These are phyloP conservation scores for Suhomyces wounanorum DNA, from an alignment of 1,139 yeast species.

Conservation along the genomic window DNA sequence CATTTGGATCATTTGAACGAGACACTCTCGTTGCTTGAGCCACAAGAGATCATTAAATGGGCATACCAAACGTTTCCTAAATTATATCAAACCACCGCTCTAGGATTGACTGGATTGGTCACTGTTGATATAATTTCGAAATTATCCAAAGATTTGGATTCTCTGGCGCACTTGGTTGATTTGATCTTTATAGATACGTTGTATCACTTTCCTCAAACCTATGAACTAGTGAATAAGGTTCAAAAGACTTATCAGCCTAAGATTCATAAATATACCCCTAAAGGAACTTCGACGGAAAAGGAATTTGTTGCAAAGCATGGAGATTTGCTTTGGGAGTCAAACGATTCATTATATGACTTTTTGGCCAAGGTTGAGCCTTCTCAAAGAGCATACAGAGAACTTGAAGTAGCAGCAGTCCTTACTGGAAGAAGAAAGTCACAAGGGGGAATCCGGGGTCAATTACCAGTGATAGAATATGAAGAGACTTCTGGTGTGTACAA, in stretches of 20 bases:
- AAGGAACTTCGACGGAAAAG: constrained; percentile 52
- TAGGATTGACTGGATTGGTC: constrained; percentile 90
- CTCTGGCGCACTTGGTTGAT: constrained; percentile 54
- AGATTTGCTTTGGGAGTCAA: constrained; percentile 76
- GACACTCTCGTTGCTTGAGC: constrained; percentile 55
- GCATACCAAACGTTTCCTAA: constrained; percentile 77
- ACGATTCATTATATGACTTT: constrained; percentile 81
- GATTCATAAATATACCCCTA: constrained; percentile 68
- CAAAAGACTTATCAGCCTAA: constrained; percentile 53
- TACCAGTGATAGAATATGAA: constrained; percentile 79
- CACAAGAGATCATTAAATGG: constrained; percentile 82
- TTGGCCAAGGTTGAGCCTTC: constrained; percentile 93
- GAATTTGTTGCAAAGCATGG: constrained; percentile 75
- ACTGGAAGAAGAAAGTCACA: constrained; percentile 93
- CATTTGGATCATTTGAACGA: constrained; percentile 61
- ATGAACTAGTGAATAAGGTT: constrained; percentile 67
- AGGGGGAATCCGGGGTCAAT: constrained; percentile 78
- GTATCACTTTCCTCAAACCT: constrained; percentile 91
- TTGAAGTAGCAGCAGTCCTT: constrained; percentile 76
- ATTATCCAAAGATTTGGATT: constrained; percentile 27
- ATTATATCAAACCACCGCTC: constrained; percentile 89
- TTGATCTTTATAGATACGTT: constrained; percentile 87
- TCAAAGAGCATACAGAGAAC: constrained; percentile 75
- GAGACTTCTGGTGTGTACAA: constrained; percentile 69
- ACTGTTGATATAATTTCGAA: constrained; percentile 83